phyloP scores from a whole-genome alignment of 345 rosid genomes.

The Luvunga scandens region DNA sequence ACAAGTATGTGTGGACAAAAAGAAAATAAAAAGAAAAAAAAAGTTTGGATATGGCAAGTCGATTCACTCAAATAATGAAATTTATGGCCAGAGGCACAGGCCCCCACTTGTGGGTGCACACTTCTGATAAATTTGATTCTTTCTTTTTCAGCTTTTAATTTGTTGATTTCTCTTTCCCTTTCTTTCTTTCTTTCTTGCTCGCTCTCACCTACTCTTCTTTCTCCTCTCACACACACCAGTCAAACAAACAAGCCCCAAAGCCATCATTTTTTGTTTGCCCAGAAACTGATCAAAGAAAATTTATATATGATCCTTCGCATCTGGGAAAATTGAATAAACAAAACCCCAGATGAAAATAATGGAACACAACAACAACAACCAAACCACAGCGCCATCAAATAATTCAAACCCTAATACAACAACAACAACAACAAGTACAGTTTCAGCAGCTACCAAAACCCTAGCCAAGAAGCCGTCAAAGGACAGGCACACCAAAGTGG shows the following conservation, averaged over 20 bases:
- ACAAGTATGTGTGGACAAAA: not conserved
- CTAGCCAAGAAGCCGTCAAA: slow-evolving; percentile 39
- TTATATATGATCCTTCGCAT: not conserved
- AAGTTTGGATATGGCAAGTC: not conserved
- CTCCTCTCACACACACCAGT: not conserved
- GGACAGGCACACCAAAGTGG: slow-evolving; percentile 59
- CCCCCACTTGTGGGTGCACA: slow-evolving; percentile 19
- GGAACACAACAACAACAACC: slow-evolving; percentile 26
- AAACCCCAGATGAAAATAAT: slow-evolving; percentile 2
- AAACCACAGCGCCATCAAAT: not conserved
- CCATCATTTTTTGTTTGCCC: not conserved
- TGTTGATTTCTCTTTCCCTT: not conserved
- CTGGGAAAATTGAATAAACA: not conserved
- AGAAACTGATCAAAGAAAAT: not conserved
- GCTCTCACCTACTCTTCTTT: not conserved
- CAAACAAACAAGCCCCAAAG: not conserved
- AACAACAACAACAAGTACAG: not conserved
- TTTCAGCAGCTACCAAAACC: not conserved
- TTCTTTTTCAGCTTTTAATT: slow-evolving; percentile 4
- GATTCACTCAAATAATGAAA: slow-evolving; percentile 17
- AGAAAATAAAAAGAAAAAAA: not conserved
- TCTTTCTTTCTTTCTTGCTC: not conserved
- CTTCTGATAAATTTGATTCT: slow-evolving; percentile 4
- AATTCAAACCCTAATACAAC: not conserved
- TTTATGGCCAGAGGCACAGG: slow-evolving; percentile 11